Evolutionary conservation across 2,329 filamentous ascomycete genomes (phyloP).

Genomic region (Fusarium acutatum): DNA sequence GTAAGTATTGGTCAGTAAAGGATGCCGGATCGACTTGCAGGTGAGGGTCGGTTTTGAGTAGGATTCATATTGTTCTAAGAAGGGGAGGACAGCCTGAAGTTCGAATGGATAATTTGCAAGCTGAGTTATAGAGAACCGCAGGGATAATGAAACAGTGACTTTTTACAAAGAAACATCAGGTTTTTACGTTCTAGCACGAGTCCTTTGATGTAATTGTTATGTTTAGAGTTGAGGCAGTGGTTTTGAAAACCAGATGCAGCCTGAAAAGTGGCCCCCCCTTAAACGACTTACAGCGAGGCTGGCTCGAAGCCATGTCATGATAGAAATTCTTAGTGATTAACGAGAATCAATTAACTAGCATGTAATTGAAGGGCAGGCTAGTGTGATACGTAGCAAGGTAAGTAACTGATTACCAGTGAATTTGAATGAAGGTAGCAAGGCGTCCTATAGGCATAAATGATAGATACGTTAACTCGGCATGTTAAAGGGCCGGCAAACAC

Average conservation of each 20-base stretch:
- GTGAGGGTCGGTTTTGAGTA: not conserved
- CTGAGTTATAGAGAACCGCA: not conserved
- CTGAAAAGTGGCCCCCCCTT: not conserved
- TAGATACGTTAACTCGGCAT: not conserved
- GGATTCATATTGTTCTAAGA: not conserved
- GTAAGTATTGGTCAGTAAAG: no score
- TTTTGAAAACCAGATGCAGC: not conserved
- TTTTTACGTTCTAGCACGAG: no score
- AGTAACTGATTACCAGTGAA: not conserved
- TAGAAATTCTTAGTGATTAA: not conserved
- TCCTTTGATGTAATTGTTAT: not conserved
- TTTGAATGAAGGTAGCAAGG: not conserved
- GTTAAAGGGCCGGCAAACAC: not conserved
- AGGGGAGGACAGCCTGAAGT: not conserved
- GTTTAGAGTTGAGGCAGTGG: no score
- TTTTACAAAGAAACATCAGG: not conserved
- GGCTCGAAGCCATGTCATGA: not conserved
- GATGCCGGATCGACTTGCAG: not conserved
- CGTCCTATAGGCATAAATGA: not conserved
- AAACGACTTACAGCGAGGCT: no score
- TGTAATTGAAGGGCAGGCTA: not conserved
- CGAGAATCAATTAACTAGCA: no score
- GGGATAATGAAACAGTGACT: not conserved
- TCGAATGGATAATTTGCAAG: not conserved
- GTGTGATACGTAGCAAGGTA: not conserved